A percentile compares a stretch with the other conserved stretches of the same genome.
phyloP scores from a whole-genome alignment of 192 early-diverging fungal genomes.

The Gaertneriomyces semiglobifer region DNA sequence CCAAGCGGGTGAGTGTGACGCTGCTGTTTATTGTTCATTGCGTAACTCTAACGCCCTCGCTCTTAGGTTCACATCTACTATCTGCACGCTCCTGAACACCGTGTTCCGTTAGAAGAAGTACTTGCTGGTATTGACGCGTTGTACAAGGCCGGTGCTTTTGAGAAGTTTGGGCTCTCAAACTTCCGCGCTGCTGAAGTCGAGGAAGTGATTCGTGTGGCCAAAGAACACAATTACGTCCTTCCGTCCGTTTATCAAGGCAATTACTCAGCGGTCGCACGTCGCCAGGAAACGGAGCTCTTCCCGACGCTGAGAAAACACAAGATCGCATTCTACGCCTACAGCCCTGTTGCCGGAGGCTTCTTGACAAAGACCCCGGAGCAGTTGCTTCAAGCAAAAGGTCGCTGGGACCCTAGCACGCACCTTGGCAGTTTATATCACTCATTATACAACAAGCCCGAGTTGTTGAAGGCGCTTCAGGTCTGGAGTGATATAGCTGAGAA shows the following conservation, averaged over 20 bases:
- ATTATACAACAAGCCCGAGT: constrained; percentile 15
- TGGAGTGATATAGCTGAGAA: constrained; percentile 9
- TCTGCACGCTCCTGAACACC: constrained; percentile 38
- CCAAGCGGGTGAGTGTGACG: constrained; percentile 17
- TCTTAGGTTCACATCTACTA: constrained; percentile 44
- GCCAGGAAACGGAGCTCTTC: constrained; percentile 16
- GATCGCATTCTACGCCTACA: constrained; percentile 27
- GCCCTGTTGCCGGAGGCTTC: constrained; percentile 24
- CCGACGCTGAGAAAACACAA: constrained; percentile 22
- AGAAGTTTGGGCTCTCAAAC: constrained; percentile 27
- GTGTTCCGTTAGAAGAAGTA: constrained; percentile 40
- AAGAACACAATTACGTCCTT: constrained; percentile 18
- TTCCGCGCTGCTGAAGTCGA: constrained; percentile 26
- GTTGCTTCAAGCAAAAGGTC: constrained; percentile 6
- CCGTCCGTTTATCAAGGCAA: constrained; percentile 30
- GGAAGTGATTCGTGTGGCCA: constrained; percentile 15
- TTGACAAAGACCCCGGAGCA: constrained; percentile 17
- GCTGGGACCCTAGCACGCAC: constrained; percentile 14
- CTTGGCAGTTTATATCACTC: constrained; percentile 8
- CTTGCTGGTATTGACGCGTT: constrained; percentile 42
- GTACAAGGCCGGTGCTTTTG: constrained; percentile 37
- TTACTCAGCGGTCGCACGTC: constrained; percentile 15
- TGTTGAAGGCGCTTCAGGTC: constrained; percentile 7
- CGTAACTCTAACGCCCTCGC: neutral
- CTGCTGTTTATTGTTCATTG: neutral